A percentile compares a stretch with the other conserved stretches of the same genome.
Conservation (phyloP, 805 yeast species). For the Ogataea wickerhamii region DNA sequence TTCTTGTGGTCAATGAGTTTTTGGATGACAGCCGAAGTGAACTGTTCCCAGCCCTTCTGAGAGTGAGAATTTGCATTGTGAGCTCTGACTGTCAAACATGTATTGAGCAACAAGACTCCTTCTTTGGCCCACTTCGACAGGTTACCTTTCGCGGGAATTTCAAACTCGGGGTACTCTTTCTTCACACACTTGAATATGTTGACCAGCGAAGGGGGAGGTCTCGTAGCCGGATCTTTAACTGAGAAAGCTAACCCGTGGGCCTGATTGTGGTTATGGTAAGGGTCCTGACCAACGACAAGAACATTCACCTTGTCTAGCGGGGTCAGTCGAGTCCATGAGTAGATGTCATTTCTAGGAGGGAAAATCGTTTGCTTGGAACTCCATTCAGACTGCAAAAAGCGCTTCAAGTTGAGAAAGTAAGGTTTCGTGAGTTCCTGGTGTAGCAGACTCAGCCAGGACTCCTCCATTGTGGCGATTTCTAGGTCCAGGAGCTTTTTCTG, state of each 20-base stretch:
- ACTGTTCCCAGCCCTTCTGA: slow-evolving; percentile 85
- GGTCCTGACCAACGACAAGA: slow-evolving; percentile 90
- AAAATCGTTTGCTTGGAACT: slow-evolving; percentile 47
- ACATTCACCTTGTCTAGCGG: slow-evolving; percentile 73
- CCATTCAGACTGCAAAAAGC: slow-evolving; percentile 51
- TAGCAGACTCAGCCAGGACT: slow-evolving; percentile 72
- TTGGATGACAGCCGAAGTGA: slow-evolving; percentile 70
- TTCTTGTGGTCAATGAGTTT: slow-evolving; percentile 48
- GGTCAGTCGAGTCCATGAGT: slow-evolving; percentile 88
- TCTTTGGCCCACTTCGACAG: slow-evolving; percentile 79
- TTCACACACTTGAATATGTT: slow-evolving; percentile 81
- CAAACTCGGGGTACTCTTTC: slow-evolving; percentile 66
- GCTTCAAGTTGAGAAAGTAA: slow-evolving; percentile 72
- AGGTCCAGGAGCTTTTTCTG: slow-evolving; percentile 50
- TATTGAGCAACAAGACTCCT: slow-evolving; percentile 85
- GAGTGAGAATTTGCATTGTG: slow-evolving; percentile 94
- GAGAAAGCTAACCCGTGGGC: slow-evolving; percentile 97
- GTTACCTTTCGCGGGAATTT: slow-evolving; percentile 59
- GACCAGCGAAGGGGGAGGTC: slow-evolving; percentile 81
- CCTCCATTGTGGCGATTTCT: slow-evolving; percentile 69
- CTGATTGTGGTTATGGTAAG: slow-evolving; percentile 88
- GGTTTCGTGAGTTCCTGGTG: slow-evolving; percentile 76
- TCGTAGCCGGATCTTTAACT: slow-evolving; percentile 73
- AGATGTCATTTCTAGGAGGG: slow-evolving; percentile 75
- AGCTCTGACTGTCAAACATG: slow-evolving; percentile 87